Conservation (phyloP, 106 monocot genomes). For the Amphibolis antarctica region DNA sequence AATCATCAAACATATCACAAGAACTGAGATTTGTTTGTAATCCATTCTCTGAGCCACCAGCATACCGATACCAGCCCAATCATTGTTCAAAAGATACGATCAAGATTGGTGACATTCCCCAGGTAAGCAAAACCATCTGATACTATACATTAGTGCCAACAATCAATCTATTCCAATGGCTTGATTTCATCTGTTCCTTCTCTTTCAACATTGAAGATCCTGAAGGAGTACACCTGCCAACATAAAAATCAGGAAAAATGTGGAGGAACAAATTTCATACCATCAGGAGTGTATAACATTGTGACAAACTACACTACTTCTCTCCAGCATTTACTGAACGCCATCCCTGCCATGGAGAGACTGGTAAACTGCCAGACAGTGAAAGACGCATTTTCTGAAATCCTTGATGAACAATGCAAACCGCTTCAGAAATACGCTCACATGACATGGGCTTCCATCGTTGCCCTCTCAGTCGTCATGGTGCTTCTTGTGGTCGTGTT, state of each 20-base stretch:
- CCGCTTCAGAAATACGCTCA: slow-evolving; percentile 44
- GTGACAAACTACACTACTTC: slow-evolving; percentile 42
- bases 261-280: slow-evolving; percentile 36
- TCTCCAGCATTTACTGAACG: slow-evolving; percentile 52
- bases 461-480: slow-evolving; percentile 1
- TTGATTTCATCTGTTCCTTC: neutral
- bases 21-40: slow-evolving; percentile 59
- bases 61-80: slow-evolving; percentile 59
- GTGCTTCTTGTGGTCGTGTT: neutral
- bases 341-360: slow-evolving; percentile 50
- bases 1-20: slow-evolving; percentile 14
- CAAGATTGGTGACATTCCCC: slow-evolving; percentile 65
- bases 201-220: slow-evolving; percentile 20
- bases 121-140: slow-evolving; percentile 18
- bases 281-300: slow-evolving; percentile 26
- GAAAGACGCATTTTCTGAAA: slow-evolving; percentile 70
- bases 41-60: slow-evolving; percentile 78
- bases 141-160: neutral
- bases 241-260: slow-evolving; percentile 17
- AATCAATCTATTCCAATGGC: neutral
- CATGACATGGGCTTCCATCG: slow-evolving; percentile 39
- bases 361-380: slow-evolving; percentile 57
- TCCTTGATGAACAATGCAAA: slow-evolving; percentile 42
- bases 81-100: slow-evolving; percentile 61
- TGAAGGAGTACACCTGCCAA: slow-evolving; percentile 54